Percentiles rank a stretch among this genome's conserved stretches.
Conservation (phyloP, 1,139 yeast species). For the Candida sanyaensis region DNA sequence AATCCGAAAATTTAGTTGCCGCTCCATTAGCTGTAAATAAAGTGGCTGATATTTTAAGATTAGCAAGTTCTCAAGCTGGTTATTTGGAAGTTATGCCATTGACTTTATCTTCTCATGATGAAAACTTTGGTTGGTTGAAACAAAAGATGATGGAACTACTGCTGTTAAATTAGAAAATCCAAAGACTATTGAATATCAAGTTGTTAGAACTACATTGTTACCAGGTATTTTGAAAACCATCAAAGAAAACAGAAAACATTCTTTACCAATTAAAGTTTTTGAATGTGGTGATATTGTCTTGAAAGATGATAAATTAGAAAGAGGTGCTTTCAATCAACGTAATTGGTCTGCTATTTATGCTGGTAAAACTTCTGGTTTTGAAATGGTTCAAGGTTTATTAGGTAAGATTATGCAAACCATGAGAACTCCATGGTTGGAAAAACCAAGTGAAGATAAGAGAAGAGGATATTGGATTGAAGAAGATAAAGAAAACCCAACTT, state of each 20-base stretch:
- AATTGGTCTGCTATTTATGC: slow-evolving; percentile 94
- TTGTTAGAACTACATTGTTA: slow-evolving; percentile 89
- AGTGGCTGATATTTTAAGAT: slow-evolving; percentile 85
- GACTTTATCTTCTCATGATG: slow-evolving; percentile 94
- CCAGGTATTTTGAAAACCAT: slow-evolving; percentile 96
- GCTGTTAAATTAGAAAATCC: slow-evolving; percentile 96
- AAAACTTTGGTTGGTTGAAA: slow-evolving; percentile 86
- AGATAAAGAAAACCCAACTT: slow-evolving; percentile 67
- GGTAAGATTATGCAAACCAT: slow-evolving; percentile 96
- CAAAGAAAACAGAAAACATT: slow-evolving; percentile 93
- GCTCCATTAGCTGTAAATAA: slow-evolving; percentile 89
- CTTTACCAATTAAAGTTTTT: slow-evolving; percentile 91
- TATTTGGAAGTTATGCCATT: slow-evolving; percentile 96
- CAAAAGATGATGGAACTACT: slow-evolving; percentile 67
- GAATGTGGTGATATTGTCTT: slow-evolving; percentile 95
- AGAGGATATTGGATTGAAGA: slow-evolving; percentile 90
- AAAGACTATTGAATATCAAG: slow-evolving; percentile 95
- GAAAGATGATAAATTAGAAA: slow-evolving; percentile 77
- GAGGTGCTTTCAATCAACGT: slow-evolving; percentile 90
- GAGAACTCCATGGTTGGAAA: slow-evolving; percentile 81
- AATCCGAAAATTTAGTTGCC: slow-evolving; percentile 76
- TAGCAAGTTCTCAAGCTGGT: slow-evolving; percentile 92
- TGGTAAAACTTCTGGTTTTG: slow-evolving; percentile 95
- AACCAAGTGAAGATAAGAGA: slow-evolving; percentile 46
- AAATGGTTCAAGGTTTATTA: slow-evolving; percentile 87